These are phyloP conservation scores for Aspergillus egyptiacus DNA, from an alignment of 495 filamentous ascomycete genomes.

Conservation along the genomic window DNA sequence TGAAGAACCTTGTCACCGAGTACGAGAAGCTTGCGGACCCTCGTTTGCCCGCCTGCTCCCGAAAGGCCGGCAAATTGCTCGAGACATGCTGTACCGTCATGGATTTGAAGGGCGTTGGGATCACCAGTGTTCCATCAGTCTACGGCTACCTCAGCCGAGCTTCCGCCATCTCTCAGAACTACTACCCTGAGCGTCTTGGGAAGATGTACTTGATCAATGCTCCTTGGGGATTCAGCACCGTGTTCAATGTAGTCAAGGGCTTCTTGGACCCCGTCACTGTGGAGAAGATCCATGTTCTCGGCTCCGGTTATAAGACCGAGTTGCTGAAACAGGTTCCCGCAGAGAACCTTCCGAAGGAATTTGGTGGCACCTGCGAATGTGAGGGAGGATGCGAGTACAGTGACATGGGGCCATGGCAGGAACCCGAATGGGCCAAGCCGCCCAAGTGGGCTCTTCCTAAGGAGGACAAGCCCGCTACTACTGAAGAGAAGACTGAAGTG, in stretches of 20 bases:
- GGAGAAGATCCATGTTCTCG: conserved; percentile 89
- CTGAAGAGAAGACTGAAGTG: conserved; percentile 32
- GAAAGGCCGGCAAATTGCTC: conserved; percentile 80
- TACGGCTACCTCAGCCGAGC: conserved; percentile 79
- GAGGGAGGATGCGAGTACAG: conserved; percentile 78
- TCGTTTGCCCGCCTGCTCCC: conserved; percentile 88
- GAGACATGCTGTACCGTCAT: conserved; percentile 98
- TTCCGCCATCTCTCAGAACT: conserved; percentile 86
- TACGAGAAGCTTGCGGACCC: conserved; percentile 95
- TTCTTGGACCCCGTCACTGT: conserved; percentile 97
- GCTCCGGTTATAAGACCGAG: conserved; percentile 72
- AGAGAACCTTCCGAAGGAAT: conserved; percentile 83
- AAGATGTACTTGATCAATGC: conserved; percentile 96
- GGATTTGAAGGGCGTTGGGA: conserved; percentile 89
- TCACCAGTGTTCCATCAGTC: conserved; percentile 72
- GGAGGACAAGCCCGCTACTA: conserved; percentile 23
- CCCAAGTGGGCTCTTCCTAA: conserved; percentile 61
- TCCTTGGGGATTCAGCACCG: conserved; percentile 82
- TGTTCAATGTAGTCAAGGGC: conserved; percentile 77
- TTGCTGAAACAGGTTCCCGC: conserved; percentile 76
- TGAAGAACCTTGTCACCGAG: conserved; percentile 90
- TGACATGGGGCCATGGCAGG: conserved; percentile 89
- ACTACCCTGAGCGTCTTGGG: conserved; percentile 92
- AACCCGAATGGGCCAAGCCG: conserved; percentile 62
- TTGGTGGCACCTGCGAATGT: conserved; percentile 82